Conservation (phyloP, 2,329 filamentous ascomycete genomes). For the Colletotrichum truncatum region DNA sequence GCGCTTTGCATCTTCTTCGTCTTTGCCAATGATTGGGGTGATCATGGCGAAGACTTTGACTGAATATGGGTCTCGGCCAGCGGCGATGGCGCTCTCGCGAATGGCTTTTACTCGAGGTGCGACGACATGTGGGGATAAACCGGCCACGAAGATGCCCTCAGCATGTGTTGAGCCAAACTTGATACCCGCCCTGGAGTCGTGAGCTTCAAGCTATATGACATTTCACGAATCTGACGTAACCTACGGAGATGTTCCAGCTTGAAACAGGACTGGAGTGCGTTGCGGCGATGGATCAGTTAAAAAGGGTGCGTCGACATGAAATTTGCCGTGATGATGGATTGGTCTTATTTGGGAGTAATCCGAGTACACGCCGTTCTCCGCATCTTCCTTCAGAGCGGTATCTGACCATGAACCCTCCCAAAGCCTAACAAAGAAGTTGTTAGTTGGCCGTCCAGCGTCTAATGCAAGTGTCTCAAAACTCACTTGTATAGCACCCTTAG, state of each 20-base stretch:
- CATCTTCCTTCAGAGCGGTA: slow-evolving; percentile 54
- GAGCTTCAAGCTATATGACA: slow-evolving; percentile 45
- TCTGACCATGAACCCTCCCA: slow-evolving; percentile 46
- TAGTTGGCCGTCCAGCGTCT: accelerated
- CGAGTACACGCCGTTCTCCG: slow-evolving; percentile 65
- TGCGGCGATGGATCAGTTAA: slow-evolving; percentile 70
- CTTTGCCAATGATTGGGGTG: slow-evolving; percentile 57
- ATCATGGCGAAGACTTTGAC: slow-evolving; percentile 65
- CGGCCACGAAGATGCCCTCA: slow-evolving; percentile 68
- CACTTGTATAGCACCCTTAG: slow-evolving; percentile 68
- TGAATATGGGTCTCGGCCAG: slow-evolving; percentile 63
- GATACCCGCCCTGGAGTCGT: slow-evolving; percentile 53
- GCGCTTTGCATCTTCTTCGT: slow-evolving; percentile 59
- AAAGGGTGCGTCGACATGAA: slow-evolving; percentile 64
- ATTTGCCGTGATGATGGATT: slow-evolving; percentile 70
- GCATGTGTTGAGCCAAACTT: slow-evolving; percentile 66
- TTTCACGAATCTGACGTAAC: slow-evolving; percentile 50
- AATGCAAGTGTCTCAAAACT: slow-evolving; percentile 54
- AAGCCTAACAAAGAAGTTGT: background rate
- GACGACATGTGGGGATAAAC: slow-evolving; percentile 58
- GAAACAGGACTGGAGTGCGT: slow-evolving; percentile 70
- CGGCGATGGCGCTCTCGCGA: slow-evolving; percentile 56
- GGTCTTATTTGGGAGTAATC: slow-evolving; percentile 61
- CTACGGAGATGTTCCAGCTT: slow-evolving; percentile 55
- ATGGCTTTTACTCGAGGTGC: slow-evolving; percentile 61